Base-by-base conservation (phyloP, 2,329 filamentous ascomycete species). In the Calonectria pauciramosa region DNA sequence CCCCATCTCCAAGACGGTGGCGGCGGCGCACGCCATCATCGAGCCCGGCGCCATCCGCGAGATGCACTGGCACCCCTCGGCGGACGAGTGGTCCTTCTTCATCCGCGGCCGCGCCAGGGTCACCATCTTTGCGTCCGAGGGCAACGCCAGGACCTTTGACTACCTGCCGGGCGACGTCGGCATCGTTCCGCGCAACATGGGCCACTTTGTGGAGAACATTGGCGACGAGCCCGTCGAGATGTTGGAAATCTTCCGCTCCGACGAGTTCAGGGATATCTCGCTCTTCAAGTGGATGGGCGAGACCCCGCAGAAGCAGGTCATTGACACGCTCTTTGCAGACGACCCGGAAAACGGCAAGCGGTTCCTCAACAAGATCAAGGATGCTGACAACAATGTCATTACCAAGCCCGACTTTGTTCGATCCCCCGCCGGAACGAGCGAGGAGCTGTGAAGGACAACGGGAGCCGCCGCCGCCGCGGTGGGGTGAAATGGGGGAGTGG, bases 11-110 rank as follows among this genome's bases (percentile, higher is more conserved):
- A 92, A 91, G 83, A 94, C 92, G 0, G 90, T 96, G 26, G 93
- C 94, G 0, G 94, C 94, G 0, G 94, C 93, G 1, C 90, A 95
- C 80, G 90, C 94, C 23, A 90, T 90, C 47, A 94, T 96, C 75
- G 87, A 93, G 76, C 94, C 94, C 0, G 93, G 93, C 18, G 93
- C 93, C 0, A 87, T 96, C 82, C 90, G 94, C 13, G 94, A 95
- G 85, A 95, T 96, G 89, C 94, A 96, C 86, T 96, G 94, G 94
- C 94, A 96, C 81, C 93, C 94, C 0, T 92, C 91, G 56, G 93
- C 93, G 16, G 94, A 96, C 80, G 94, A 96, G 83, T 96, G 94
- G 94, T 94, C 92, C 9, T 96, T 94, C 84, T 95, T 96, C 87
- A 91, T 96, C 82, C 86, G 86, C 32, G 94, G 94, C 0, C 91